phyloP scores from a whole-genome alignment of 768 basidiomycete genomes.

The Naganishia onofrii region DNA sequence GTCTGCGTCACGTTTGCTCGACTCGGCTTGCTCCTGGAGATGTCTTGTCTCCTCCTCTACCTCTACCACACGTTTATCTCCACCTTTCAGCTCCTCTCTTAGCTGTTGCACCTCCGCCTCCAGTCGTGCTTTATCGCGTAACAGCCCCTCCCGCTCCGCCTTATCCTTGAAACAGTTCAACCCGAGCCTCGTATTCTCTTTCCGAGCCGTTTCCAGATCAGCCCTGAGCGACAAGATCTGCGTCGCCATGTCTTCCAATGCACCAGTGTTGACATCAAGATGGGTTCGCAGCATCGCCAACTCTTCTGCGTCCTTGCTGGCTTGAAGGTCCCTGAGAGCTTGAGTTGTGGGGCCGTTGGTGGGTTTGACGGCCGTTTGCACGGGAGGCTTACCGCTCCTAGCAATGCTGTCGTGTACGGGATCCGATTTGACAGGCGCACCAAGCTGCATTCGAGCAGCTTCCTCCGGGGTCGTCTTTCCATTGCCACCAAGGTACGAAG shows the following conservation, averaged over 20 bases:
- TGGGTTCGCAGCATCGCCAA: background rate
- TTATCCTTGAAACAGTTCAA: conserved; percentile 6
- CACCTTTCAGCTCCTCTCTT: background rate
- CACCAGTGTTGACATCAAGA: background rate
- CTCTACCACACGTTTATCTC: background rate
- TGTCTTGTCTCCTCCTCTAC: background rate
- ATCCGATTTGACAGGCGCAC: background rate
- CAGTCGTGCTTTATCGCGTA: background rate
- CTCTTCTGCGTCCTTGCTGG: background rate
- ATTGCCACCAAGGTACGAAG: background rate
- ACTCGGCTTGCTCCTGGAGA: background rate
- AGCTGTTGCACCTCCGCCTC: conserved; percentile 11
- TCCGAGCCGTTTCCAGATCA: conserved; percentile 1
- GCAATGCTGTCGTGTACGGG: background rate
- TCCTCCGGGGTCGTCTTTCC: background rate
- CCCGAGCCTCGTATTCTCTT: conserved; percentile 8
- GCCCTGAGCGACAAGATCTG: background rate
- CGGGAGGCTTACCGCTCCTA: background rate
- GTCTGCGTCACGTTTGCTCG: background rate
- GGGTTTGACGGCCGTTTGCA: background rate
- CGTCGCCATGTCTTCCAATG: background rate
- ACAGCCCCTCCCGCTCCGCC: background rate
- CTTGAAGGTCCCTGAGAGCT: background rate
- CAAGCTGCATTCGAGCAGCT: background rate
- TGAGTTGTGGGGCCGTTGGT: background rate